phyloP scores from a whole-genome alignment of 2,329 filamentous ascomycete genomes.

The Curvularia eragrostidis region DNA sequence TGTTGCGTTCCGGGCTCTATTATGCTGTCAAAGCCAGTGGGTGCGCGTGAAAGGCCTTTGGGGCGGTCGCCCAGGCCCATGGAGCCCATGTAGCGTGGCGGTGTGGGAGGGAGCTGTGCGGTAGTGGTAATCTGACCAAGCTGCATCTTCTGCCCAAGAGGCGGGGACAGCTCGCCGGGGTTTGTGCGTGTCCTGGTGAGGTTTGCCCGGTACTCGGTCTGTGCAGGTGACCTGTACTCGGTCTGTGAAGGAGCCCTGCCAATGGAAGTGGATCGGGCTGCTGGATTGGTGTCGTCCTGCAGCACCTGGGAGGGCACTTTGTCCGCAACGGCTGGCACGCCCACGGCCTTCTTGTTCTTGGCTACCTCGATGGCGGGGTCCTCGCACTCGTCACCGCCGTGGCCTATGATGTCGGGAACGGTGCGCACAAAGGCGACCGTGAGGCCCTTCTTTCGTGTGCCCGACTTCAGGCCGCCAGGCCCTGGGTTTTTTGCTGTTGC shows the following conservation, averaged over 20 bases:
- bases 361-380: conserved; percentile 75
- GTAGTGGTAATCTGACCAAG: conserved; percentile 47
- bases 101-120: conserved; percentile 36
- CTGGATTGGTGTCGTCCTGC: conserved; percentile 43
- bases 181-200: conserved; percentile 45
- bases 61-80: conserved; percentile 48
- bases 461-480: conserved; percentile 47
- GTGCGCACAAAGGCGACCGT: conserved; percentile 76
- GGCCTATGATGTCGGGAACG: conserved; percentile 82
- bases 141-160: conserved; percentile 46
- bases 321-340: conserved; percentile 21
- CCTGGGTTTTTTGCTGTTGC: conserved; percentile 44
- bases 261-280: conserved; percentile 36
- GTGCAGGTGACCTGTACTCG: conserved; percentile 36
- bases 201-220: conserved; percentile 37
- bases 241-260: conserved; percentile 37
- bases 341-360: conserved; percentile 56
- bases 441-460: conserved; percentile 67
- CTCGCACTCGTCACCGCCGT: conserved; percentile 87
- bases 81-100: conserved; percentile 38
- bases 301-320: conserved; percentile 26
- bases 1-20: conserved; percentile 18
- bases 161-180: conserved; percentile 46
- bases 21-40: conserved; percentile 43
- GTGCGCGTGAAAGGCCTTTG: conserved; percentile 37